These are phyloP conservation scores for Amoeboradix gromovi DNA, from an alignment of 371 early-diverging fungal species.

Conservation along the genomic window DNA sequence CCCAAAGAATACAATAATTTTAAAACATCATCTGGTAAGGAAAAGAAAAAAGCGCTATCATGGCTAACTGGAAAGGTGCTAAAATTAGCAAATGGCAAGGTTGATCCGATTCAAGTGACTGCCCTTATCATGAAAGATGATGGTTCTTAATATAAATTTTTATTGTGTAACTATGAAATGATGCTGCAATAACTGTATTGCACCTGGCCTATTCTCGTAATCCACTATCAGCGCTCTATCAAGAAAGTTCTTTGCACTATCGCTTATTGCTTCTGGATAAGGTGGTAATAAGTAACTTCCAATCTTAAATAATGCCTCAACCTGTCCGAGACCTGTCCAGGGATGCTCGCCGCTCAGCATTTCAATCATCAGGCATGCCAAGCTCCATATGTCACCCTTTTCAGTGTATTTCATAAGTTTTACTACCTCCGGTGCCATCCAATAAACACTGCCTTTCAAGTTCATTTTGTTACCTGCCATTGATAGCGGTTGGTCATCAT, in stretches of 20 bases:
- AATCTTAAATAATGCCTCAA: slow-evolving; percentile 35
- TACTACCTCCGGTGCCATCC: slow-evolving; percentile 92
- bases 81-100: too few relatives aligned
- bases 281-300: slow-evolving; percentile 48
- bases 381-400: slow-evolving; percentile 50
- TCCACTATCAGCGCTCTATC: not conserved
- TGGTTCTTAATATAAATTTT: not conserved
- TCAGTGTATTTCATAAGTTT: slow-evolving; percentile 45
- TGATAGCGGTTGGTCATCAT: slow-evolving; percentile 23
- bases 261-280: slow-evolving; percentile 20
- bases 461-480: slow-evolving; percentile 34
- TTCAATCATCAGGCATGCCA: slow-evolving; percentile 78
- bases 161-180: not conserved
- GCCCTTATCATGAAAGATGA: not conserved
- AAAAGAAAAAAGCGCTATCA: too few relatives aligned
- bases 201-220: not conserved
- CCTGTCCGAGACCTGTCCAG: slow-evolving; percentile 55
- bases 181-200: not conserved
- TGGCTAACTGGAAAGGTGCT: too few relatives aligned
- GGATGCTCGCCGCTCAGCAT: slow-evolving; percentile 85
- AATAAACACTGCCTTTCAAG: slow-evolving; percentile 60
- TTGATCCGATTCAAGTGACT: too few relatives aligned
- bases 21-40: too few relatives aligned
- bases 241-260: not conserved
- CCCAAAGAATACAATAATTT: too few relatives aligned